Evolutionary conservation across 345 rosid genomes (phyloP), one percentile per base, ranked within the genome.

Genomic region (Eucalyptus lansdowneana): DNA sequence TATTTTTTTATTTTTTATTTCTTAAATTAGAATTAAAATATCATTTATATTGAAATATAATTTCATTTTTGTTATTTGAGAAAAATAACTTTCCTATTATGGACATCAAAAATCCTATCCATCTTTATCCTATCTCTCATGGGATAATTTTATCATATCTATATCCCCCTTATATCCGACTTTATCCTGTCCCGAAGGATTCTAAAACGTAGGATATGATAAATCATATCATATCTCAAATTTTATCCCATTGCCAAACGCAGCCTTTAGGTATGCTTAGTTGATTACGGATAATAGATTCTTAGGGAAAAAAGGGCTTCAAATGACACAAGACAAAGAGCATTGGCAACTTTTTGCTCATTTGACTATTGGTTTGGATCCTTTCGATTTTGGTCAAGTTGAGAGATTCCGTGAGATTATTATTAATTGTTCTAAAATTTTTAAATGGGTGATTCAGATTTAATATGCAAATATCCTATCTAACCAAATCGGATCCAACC

Each of bases 121-220:
- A 45, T 0, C 11, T 45, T 45, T 45, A 45, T 45, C 1, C 1
- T 3, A 45, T 1, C 47, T 3, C 3, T 0, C 11, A 9, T 9
- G 4, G 1, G 47, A 45, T 45, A 45, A 45, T 45, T 45, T 45
- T 45, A 45, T 45, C 47, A 9, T 45, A 9, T 45, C 0, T 45
- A 45, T 45, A 45, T 45, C 3, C 47, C 1, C 47, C 1, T 45
- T 45, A 45, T 45, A 45, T 45, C 47, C 11, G 47, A 45, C 11
- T 45, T 45, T 45, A 45, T 45, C 4, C 4, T 45, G 0, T 45
- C 11, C n/a, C n/a, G n/a, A n/a, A n/a, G n/a, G n/a, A n/a, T n/a
- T n/a, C n/a, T n/a, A n/a, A n/a, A 45, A 45, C 4, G 11, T 45
- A 9, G 4, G 11, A 45, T 45, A 45, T 0, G 11, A 45, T 45